Conservation (phyloP, 176 grass and related monocot genomes). For the Hsuehochloa calcarea region DNA sequence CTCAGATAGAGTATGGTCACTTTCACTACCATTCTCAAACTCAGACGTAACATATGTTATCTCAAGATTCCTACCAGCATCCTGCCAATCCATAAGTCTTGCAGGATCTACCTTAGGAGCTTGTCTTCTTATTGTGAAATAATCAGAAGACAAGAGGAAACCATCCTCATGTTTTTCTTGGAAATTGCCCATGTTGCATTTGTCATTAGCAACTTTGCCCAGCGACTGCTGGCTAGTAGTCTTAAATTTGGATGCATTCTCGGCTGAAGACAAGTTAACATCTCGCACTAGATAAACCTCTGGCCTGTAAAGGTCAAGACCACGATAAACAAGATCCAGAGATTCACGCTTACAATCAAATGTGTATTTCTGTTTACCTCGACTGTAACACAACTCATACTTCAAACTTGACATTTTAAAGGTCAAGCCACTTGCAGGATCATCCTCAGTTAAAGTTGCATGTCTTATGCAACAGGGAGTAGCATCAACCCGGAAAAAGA, state of each 20-base stretch:
- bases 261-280: conserved; percentile 47
- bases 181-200: conserved; percentile 49
- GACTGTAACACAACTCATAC: conserved; percentile 94
- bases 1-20: conserved; percentile 90
- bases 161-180: conserved; percentile 83
- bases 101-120: conserved; percentile 83
- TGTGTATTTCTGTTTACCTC: conserved; percentile 96
- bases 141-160: conserved; percentile 91
- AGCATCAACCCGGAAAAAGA: conserved; percentile 90
- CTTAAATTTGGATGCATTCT: conserved; percentile 49
- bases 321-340: conserved; percentile 96
- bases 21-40: conserved; percentile 95
- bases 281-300: conserved; percentile 81
- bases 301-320: conserved; percentile 81
- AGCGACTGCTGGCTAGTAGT: conserved; percentile 26
- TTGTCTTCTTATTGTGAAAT: conserved; percentile 95
- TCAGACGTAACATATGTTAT: conserved; percentile 96
- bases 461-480: conserved; percentile 95
- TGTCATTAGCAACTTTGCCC: conserved; percentile 43
- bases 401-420: conserved; percentile 99
- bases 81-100: conserved; percentile 86
- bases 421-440: conserved; percentile 88
- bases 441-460: conserved; percentile 78
- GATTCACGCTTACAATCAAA: conserved; percentile 92
- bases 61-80: conserved; percentile 86